Conservation (phyloP, 768 basidiomycete genomes). For the Strobilomyces confusus region DNA sequence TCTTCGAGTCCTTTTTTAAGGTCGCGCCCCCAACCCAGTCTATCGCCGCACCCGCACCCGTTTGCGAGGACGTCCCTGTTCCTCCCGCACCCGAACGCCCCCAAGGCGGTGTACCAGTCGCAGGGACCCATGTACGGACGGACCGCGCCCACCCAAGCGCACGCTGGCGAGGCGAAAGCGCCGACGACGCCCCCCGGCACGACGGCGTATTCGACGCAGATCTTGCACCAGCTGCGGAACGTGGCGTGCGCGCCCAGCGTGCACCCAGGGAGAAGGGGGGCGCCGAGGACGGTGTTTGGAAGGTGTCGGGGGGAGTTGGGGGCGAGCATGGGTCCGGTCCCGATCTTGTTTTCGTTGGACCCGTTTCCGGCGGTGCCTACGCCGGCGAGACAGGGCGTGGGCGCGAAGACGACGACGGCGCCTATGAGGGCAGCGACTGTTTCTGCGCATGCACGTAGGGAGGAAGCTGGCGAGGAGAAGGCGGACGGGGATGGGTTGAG, state of each 20-base stretch:
- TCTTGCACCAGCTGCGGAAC: slow-evolving; percentile 25
- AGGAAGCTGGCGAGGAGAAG: neutral
- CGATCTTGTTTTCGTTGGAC: slow-evolving; percentile 56
- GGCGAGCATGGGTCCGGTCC: slow-evolving; percentile 51
- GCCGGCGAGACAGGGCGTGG: neutral
- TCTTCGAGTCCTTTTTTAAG: slow-evolving; percentile 23
- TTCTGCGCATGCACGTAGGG: slow-evolving; percentile 28
- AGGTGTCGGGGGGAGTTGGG: slow-evolving; percentile 49
- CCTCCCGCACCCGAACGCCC: slow-evolving; percentile 53
- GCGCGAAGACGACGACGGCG: neutral
- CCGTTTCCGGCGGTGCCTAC: slow-evolving; percentile 35
- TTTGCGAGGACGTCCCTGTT: slow-evolving; percentile 42
- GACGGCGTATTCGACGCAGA: slow-evolving; percentile 27
- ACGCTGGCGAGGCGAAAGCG: neutral
- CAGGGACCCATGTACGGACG: slow-evolving; percentile 61
- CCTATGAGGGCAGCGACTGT: slow-evolving; percentile 30
- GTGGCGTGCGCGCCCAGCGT: slow-evolving; percentile 4
- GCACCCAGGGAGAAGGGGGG: slow-evolving; percentile 22
- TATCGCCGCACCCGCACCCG: slow-evolving; percentile 22
- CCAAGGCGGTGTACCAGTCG: slow-evolving; percentile 32
- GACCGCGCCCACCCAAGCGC: slow-evolving; percentile 1
- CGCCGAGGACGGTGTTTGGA: slow-evolving; percentile 54
- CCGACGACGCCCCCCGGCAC: slow-evolving; percentile 21
- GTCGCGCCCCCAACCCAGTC: slow-evolving; percentile 19
- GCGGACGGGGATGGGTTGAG: slow-evolving; percentile 3